Evolutionary conservation across 176 grass and related monocot species (phyloP), one percentile per base, ranked within the genome.

Genomic region (Microstegium vimineum): DNA sequence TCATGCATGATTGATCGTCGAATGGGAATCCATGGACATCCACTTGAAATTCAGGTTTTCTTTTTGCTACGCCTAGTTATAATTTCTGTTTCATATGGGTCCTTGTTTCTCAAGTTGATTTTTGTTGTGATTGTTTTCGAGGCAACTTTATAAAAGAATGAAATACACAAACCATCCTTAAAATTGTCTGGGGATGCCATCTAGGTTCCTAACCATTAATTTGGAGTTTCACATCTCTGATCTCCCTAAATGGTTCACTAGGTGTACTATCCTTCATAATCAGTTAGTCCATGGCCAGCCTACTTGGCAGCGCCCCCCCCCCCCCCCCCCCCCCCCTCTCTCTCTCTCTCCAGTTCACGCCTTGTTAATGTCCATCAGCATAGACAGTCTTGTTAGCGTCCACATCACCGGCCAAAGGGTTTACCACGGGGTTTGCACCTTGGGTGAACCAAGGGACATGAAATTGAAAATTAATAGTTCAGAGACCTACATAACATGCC

Each of bases 1-100:
- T 97, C 94, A 78, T 97, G 94, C 66, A 94, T 97, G 94, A 97
- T 97, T 73, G 94, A 97, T 82, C 81, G 94, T 10, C 82, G 94
- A 51, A 94, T 94, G 94, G 94, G 94, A 77, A 97, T 94, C 62
- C 94, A 94, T 91, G 94, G 94, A 14, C 94, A 97, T 54, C 91
- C 91, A 45, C 89, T 94, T 56, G 91, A 94, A 90, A 97, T 91
- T 93, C 91, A 97, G 86, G 94, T 80, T 77, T 59, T 14, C 5
- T 90, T 40, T 68, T 77, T 60, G 49, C 61, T 70, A 23, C 23
- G 8, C 16, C 34, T 69, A 59, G 18, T 66, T 66, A 75, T 63
- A 77, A 79, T 77, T 42, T 63, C 8, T 30, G 17, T 79, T 81
- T 68, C 78, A 30, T 56, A 63, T 18, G 20, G 42, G 28, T 10